These are phyloP conservation scores for Wallacemonas sp. DNA, from an alignment of 208 protist species.

Conservation along the genomic window DNA sequence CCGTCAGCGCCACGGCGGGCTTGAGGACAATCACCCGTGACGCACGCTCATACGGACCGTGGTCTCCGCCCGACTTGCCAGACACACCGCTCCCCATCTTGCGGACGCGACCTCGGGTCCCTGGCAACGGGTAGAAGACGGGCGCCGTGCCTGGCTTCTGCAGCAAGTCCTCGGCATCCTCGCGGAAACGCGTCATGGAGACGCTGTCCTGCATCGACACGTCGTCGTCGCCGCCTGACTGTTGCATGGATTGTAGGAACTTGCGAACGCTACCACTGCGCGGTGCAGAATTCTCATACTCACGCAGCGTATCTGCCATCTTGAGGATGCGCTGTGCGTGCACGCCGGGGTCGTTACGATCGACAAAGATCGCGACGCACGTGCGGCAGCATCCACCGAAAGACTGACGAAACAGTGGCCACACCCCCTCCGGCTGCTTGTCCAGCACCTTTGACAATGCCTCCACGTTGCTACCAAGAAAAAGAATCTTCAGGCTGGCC, in stretches of 20 bases:
- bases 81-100: background rate
- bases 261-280: conserved; percentile 30
- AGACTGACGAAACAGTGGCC: conserved; percentile 24
- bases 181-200: conserved; percentile 9
- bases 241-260: conserved; percentile 14
- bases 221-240: background rate
- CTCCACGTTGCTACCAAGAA: conserved; percentile 27
- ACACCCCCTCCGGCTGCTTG: conserved; percentile 8
- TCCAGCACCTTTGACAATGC: conserved; percentile 12
- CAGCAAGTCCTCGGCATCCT: conserved; percentile 17
- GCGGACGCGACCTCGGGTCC: conserved; percentile 1
- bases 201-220: conserved; percentile 11
- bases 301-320: conserved; percentile 13
- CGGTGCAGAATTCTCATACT: conserved; percentile 17
- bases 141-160: conserved; percentile 13
- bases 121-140: conserved; percentile 13
- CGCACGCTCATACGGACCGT: background rate
- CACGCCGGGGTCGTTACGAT: conserved; percentile 11
- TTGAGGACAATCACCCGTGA: conserved; percentile 6
- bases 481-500: conserved; percentile 35
- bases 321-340: conserved; percentile 11
- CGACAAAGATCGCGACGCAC: conserved; percentile 15
- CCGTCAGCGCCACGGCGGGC: background rate
- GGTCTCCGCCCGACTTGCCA: background rate
- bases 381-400: conserved; percentile 36